phyloP scores from a whole-genome alignment of 2,329 filamentous ascomycete genomes.

The Fusarium udum region DNA sequence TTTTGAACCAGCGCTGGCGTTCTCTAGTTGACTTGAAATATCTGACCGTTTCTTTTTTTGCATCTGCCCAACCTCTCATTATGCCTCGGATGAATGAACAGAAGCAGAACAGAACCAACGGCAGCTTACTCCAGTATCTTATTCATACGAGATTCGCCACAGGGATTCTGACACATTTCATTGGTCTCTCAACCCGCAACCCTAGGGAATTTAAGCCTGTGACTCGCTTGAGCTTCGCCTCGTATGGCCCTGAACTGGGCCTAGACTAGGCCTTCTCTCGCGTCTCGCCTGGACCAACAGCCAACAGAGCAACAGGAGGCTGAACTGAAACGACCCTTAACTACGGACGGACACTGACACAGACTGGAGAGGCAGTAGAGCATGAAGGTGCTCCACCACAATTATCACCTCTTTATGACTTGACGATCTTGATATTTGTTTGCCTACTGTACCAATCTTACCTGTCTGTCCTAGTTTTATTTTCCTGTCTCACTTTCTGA shows the following conservation, averaged over 20 bases:
- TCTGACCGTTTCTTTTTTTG: slow-evolving; percentile 1
- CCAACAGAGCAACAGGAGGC: slow-evolving; percentile 23
- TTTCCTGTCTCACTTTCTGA: slow-evolving; percentile 1
- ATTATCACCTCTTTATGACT: slow-evolving; percentile 19
- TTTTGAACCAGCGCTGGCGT: background rate
- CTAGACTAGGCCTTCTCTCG: slow-evolving; percentile 4
- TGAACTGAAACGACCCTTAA: slow-evolving; percentile 25
- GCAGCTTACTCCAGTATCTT: slow-evolving; percentile 3
- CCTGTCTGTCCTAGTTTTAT: background rate
- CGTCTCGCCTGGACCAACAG: slow-evolving; percentile 28
- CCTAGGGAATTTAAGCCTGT: slow-evolving; percentile 25
- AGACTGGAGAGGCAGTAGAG: background rate
- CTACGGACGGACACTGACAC: background rate
- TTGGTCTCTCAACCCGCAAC: slow-evolving; percentile 30
- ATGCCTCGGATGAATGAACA: background rate
- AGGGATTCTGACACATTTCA: slow-evolving; percentile 22
- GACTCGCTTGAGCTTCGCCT: slow-evolving; percentile 33
- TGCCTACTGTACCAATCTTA: background rate
- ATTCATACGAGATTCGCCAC: slow-evolving; percentile 33
- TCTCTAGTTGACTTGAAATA: background rate
- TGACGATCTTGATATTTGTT: slow-evolving; percentile 3
- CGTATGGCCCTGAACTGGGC: slow-evolving; percentile 16
- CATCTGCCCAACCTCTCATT: background rate
- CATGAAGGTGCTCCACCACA: slow-evolving; percentile 31
- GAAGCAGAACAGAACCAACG: background rate